Percentiles rank a stretch among this genome's conserved stretches.
phyloP scores from a whole-genome alignment of 164 flowering plant genomes.

The Brasenia schreberi region DNA sequence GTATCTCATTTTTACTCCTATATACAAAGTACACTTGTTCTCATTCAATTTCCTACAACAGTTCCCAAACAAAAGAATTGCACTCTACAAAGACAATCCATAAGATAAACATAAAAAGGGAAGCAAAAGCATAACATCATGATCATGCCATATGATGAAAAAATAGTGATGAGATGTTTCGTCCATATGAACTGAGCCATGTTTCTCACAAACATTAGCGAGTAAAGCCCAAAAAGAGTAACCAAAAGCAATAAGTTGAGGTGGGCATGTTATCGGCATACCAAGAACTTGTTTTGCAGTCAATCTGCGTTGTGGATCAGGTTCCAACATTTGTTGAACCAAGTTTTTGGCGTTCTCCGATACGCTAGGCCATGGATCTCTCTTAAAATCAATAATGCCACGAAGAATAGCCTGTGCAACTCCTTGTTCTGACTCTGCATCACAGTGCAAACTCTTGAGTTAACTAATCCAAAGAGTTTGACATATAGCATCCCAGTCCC shows the following conservation, averaged over 20 bases:
- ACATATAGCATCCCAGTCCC: too few species aligned
- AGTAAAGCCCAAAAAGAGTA: background rate
- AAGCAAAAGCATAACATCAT: too few species aligned
- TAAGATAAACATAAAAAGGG: too few species aligned
- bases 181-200: background rate
- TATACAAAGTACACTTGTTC: too few species aligned
- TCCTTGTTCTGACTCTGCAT: constrained; percentile 90
- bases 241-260: background rate
- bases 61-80: too few species aligned
- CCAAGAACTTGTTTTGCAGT: constrained; percentile 92
- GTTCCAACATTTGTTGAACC: constrained; percentile 85
- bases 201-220: background rate
- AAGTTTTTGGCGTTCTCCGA: constrained; percentile 85
- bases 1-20: too few species aligned
- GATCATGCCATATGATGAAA: too few species aligned
- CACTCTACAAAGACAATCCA: too few species aligned
- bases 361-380: constrained; percentile 92
- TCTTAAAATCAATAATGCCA: constrained; percentile 78
- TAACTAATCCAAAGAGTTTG: too few species aligned
- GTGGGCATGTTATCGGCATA: constrained; percentile 11
- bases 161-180: too few species aligned
- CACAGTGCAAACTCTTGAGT: background rate
- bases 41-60: too few species aligned
- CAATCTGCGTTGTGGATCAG: constrained; percentile 78
- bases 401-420: constrained; percentile 96